Base-by-base conservation (phyloP, 169 alveolate species). In the Miamiensis avidus region DNA sequence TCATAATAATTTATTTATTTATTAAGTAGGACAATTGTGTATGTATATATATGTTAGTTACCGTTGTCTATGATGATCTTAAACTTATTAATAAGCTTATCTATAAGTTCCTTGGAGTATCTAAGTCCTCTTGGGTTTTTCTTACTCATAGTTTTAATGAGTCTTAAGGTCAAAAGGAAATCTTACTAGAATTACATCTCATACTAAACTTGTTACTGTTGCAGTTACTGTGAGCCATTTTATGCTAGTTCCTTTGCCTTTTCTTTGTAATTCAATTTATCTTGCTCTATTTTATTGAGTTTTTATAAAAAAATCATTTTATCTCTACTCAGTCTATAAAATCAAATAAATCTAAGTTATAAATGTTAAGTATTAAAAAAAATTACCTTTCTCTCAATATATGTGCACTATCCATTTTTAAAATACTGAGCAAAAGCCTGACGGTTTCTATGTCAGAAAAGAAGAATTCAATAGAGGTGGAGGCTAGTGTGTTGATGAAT, bases 371-470 rank as follows among this genome's bases (percentile, higher is more conserved):
- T 27, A 77, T 16, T 64, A 0, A 0, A 79, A 29, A 0, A n/a
- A 64, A 1, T 26, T 64, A 25, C 31, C 31, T 15, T 79, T 1
- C 1, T n/a, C 29, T 49, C 4, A 49, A 6, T 0, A n/a, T 49
- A 20, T 49, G 34, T 49, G 65, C 84, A 28, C 64, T 64, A 65
- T 79, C 73, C 25, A 79, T 33, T 65, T 79, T 79, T 64, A 79
- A 64, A 29, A 79, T 65, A 34, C 64, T 76, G 34, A 79, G 31
- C 29, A 79, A 79, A 49, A 79, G 33, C n/a, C 29, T 49, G 16
- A 79, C 1, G 25, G 64, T 79, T 79, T 79, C 75, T 65, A 34
- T 64, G 65, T 79, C 84, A 25, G 33, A 29, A 72, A 34, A 79
- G 65, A 34, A 49, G 20, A 34, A 34, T 79, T 79, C 75, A 4